Percentiles rank a stretch among this genome's conserved stretches.
Conservation (phyloP, 1,139 yeast species). For the Geotrichum citri-aurantii region DNA sequence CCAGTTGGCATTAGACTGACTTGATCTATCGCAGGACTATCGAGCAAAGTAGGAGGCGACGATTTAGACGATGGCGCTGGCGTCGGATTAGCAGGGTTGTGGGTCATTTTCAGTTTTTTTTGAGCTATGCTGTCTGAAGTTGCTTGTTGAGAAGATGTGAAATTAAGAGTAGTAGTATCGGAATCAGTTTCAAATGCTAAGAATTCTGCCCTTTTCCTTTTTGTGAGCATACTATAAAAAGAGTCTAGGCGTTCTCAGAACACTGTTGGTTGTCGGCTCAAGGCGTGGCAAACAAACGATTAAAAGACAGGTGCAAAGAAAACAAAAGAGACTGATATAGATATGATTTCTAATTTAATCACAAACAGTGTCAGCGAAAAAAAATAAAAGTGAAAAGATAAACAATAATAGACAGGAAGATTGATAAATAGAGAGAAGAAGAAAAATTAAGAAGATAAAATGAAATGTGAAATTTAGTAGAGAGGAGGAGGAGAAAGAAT, state of each 20-base stretch:
- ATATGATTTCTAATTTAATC: neutral
- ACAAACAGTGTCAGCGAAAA: neutral
- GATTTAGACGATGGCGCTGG: neutral
- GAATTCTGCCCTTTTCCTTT: conserved; percentile 1
- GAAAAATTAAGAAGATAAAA: neutral
- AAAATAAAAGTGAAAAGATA: neutral
- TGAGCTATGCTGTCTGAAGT: neutral
- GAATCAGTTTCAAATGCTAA: neutral
- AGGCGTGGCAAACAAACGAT: neutral
- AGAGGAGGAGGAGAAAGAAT: neutral
- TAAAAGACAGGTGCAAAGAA: neutral
- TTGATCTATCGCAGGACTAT: conserved; percentile 4
- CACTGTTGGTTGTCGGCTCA: neutral
- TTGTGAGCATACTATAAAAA: neutral
- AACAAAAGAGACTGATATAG: neutral
- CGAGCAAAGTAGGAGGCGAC: neutral
- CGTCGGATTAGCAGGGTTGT: neutral
- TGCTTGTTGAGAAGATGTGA: neutral
- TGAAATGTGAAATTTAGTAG: neutral
- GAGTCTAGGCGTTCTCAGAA: conserved; percentile 1
- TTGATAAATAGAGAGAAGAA: no score
- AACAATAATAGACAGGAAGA: no score
- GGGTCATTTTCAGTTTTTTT: neutral
- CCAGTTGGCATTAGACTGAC: neutral
- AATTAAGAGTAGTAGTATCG: neutral